Evolutionary conservation across 2,329 filamentous ascomycete genomes (phyloP), one percentile per base, ranked within the genome.

Genomic region (Colletotrichum chrysophilum): DNA sequence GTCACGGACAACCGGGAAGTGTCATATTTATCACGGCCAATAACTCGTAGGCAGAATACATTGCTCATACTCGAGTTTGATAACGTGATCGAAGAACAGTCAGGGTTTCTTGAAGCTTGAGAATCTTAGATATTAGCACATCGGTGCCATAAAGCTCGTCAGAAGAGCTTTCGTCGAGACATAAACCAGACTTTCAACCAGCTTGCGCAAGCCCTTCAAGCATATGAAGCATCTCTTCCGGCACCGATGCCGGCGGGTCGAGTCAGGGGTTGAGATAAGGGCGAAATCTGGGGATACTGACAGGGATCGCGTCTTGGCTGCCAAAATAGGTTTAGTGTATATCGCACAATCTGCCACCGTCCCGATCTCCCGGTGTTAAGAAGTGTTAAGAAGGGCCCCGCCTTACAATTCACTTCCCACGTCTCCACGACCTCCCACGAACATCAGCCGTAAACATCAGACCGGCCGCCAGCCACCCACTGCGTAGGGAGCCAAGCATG

Each of bases 291-390:
- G 72, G 72, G 72, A 52, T 55, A 34, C 18, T 30, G 26, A 66
- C 72, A 56, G 56, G 72, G 72, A 64, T 70, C 72, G 72, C 72
- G 72, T 71, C 68, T 75, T 72, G 72, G 72, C 68, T 75, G 70
- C 72, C 61, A n/a, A 3, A 62, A 61, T 13, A 7, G 30, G 68
- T 14, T 52, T 75, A 71, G 72, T 36, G 68, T 10, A 6, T 12
- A 71, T 34, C 30, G 36, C 24, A 55, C 36, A 66, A 62, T 38
- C 36, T 52, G 28, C 55, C 68, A 24, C 43, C 16, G 6, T 65
- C 58, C 61, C 60, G 61, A 14, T 66, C 61, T 58, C 38, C 48
- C 67, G 60, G 67, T 60, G 64, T 43, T 58, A 74, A 60, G 55
- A 52, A 65, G 16, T 60, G 62, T 43, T 58, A 74, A 60, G 55